A percentile compares a stretch with the other conserved stretches of the same genome.
These are phyloP conservation scores for Penicillium polonicum DNA, from an alignment of 2,329 filamentous ascomycete species.

Conservation along the genomic window DNA sequence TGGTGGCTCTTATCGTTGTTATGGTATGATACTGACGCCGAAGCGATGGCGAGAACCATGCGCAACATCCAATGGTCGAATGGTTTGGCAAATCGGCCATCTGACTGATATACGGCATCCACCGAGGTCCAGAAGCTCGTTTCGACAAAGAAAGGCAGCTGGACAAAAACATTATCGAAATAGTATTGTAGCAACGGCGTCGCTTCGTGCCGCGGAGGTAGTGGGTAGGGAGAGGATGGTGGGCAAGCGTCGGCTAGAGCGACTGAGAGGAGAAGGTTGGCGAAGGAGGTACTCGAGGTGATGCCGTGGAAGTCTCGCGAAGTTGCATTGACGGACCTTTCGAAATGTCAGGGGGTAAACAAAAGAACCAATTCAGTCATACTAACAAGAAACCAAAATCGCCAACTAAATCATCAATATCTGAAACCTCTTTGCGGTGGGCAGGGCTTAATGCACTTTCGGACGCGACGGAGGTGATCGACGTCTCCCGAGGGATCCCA, in stretches of 20 bases:
- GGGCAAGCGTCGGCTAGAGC: constrained; percentile 72
- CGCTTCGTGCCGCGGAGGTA: constrained; percentile 71
- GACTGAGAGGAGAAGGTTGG: constrained; percentile 80
- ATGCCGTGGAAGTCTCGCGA: constrained; percentile 91
- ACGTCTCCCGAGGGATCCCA: constrained; percentile 34
- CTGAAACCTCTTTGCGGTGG: constrained; percentile 68
- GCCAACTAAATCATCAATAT: constrained; percentile 88
- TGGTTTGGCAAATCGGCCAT: constrained; percentile 59
- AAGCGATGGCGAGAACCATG: constrained; percentile 84
- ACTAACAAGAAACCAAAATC: constrained; percentile 87
- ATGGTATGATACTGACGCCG: constrained; percentile 67
- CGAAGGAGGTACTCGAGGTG: constrained; percentile 86
- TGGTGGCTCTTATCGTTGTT: constrained; percentile 64
- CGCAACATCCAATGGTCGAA: constrained; percentile 84
- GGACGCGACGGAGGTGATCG: constrained; percentile 37
- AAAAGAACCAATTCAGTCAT: background rate
- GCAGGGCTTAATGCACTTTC: constrained; percentile 35
- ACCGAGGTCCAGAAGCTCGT: constrained; percentile 73
- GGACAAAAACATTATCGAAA: constrained; percentile 73
- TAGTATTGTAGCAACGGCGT: constrained; percentile 76
- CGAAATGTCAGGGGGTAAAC: background rate
- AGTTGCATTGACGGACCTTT: constrained; percentile 87
- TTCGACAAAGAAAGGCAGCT: constrained; percentile 82
- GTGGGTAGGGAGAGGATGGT: constrained; percentile 55
- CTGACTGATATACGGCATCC: constrained; percentile 75